A percentile compares a stretch with the other conserved stretches of the same genome.
These are phyloP conservation scores for Fraxinus americana DNA, from an alignment of 257 asterid species.

Conservation along the genomic window DNA sequence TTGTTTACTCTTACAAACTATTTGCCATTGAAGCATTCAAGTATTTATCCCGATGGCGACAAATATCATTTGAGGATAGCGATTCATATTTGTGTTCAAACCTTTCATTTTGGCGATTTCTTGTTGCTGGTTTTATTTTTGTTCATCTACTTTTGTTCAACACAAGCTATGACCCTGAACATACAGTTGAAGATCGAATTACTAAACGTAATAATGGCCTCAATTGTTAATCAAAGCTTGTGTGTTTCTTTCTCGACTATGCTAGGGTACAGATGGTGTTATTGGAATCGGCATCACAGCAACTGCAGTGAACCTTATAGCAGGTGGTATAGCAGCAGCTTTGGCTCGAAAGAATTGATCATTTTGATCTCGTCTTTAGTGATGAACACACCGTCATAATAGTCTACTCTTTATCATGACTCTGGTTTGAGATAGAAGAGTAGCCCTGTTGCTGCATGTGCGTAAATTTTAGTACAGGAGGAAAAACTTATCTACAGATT, in stretches of 20 bases:
- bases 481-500: background rate
- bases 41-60: too few relatives aligned
- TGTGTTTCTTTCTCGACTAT: background rate
- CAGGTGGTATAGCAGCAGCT: conserved; percentile 68
- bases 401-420: background rate
- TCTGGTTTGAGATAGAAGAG: background rate
- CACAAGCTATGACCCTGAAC: conserved; percentile 63
- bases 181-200: conserved; percentile 57
- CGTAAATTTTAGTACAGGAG: background rate
- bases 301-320: conserved; percentile 63
- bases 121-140: too few relatives aligned
- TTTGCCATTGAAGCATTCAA: too few relatives aligned
- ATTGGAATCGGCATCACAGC: conserved; percentile 77
- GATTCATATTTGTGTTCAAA: too few relatives aligned
- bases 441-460: background rate
- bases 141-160: too few relatives aligned
- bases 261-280: conserved; percentile 61
- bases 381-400: background rate
- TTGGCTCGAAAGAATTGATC: conserved; percentile 53
- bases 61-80: too few relatives aligned
- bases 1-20: too few relatives aligned
- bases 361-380: background rate
- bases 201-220: conserved; percentile 53
- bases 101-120: too few relatives aligned
- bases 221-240: background rate